Evolutionary conservation across 78 protist genomes (phyloP), one percentile per base, ranked within the genome.

Genomic region (Dictyostelium firmibasis): DNA sequence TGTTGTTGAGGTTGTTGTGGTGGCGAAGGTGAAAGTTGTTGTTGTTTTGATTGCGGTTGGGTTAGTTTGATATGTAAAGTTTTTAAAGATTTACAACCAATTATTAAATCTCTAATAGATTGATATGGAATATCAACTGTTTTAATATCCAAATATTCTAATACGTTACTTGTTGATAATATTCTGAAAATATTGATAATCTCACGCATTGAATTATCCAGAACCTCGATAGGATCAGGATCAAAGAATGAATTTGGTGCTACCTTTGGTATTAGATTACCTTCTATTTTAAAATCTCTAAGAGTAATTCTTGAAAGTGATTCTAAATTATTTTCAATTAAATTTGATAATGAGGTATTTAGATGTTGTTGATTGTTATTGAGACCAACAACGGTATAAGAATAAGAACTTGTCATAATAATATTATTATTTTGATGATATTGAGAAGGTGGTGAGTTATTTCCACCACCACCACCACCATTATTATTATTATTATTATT

Each of bases 291-390:
- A 70, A 70, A 70, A 70, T 70, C 41, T 70, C 77, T 70, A 11
- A 70, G 10, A 11, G 77, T 70, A 11, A 70, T 29, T 29, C 77
- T 25, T 31, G 29, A 31, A 13, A 70, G 33, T 11, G 77, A 11
- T 29, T 70, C 14, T 70, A 70, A 70, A 70, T 70, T 70, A 70
- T 70, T 70, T 70, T 70, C 77, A 31, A 70, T 70, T 29, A 70
- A 14, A 27, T 70, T 27, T 29, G 77, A 70, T 29, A 70, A 29
- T 64, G 74, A 70, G 5, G 23, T 70, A 31, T 31, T 70, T 11
- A 27, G 14, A n/a, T n/a, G 25, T 69, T 23, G 33, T 2, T 60
- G 23, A 20, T 9, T n/a, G 23, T 64, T 25, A 2, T 7, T 53
- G 25, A 53, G 74, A 33, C 0, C 23, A 50, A 50, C 0, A n/a